Evolutionary conservation across 371 early-diverging fungal species (phyloP).

Genomic region (Zancudomyces culisetae): DNA sequence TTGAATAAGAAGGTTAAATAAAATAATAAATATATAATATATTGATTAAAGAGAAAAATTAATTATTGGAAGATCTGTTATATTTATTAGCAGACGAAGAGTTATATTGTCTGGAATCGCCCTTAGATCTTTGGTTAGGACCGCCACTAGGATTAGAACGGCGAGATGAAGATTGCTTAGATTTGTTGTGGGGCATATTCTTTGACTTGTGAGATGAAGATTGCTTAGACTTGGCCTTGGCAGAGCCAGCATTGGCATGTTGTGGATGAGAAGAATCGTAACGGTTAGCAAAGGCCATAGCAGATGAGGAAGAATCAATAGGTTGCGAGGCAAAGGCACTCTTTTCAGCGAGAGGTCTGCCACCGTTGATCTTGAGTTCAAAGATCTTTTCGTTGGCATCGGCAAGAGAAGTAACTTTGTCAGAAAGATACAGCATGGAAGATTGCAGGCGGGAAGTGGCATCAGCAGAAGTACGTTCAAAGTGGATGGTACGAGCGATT

Average conservation of each 20-base stretch:
- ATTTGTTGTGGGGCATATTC: no score
- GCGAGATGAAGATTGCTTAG: no score
- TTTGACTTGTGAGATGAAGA: no score
- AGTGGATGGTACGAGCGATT: constrained; percentile 50
- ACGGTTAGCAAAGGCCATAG: not conserved
- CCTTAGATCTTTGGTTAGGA: no score
- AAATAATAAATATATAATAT: no score
- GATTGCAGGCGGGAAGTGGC: constrained; percentile 61
- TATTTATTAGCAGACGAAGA: no score
- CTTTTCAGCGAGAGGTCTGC: constrained; percentile 8
- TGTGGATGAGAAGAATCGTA: not conserved
- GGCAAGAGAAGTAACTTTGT: constrained; percentile 69
- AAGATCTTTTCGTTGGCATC: constrained; percentile 81
- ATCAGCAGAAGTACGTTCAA: constrained; percentile 53
- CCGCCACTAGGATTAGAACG: no score
- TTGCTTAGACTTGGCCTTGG: no score
- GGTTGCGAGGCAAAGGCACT: constrained; percentile 6
- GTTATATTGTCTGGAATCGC: no score
- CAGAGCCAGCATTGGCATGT: not conserved
- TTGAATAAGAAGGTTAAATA: no score
- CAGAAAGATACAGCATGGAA: constrained; percentile 64
- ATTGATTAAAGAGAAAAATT: no score
- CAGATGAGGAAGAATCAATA: not conserved
- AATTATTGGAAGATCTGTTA: no score
- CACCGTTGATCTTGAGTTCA: constrained; percentile 35